phyloP scores from a whole-genome alignment of 495 filamentous ascomycete species.

The Aspergillus egyptiacus region DNA sequence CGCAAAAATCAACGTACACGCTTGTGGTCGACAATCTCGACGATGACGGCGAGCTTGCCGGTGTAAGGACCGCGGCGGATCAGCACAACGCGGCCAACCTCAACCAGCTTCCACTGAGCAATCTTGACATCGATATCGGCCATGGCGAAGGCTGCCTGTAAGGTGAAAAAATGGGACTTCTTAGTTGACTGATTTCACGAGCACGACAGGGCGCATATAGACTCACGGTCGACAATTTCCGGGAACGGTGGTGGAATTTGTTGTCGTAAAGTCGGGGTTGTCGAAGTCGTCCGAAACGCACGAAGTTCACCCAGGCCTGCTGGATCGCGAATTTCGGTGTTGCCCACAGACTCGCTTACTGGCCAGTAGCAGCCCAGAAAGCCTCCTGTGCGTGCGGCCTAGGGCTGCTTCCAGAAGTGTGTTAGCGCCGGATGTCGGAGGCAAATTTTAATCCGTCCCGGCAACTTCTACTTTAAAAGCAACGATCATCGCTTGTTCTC shows the following conservation, averaged over 20 bases:
- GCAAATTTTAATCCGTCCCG: conserved; percentile 21
- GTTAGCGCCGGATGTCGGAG: conserved; percentile 15
- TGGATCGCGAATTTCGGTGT: conserved; percentile 42
- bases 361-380: conserved; percentile 20
- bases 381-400: conserved; percentile 27
- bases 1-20: conserved; percentile 65
- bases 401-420: conserved; percentile 28
- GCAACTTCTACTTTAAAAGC: conserved; percentile 11
- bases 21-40: conserved; percentile 99
- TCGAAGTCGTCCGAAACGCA: conserved; percentile 33
- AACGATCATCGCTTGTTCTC: conserved; percentile 14
- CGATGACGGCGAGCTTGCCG: conserved; percentile 85
- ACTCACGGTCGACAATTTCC: conserved; percentile 48
- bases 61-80: conserved; percentile 69
- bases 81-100: conserved; percentile 93
- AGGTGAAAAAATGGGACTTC: conserved; percentile 8
- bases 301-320: conserved; percentile 26
- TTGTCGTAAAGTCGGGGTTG: conserved; percentile 45
- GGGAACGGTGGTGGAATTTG: conserved; percentile 37
- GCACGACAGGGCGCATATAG: conserved; percentile 12
- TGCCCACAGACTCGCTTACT: conserved; percentile 37
- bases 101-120: conserved; percentile 81
- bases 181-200: conserved; percentile 21
- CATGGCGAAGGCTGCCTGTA: conserved; percentile 47
- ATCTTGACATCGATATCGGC: conserved; percentile 66